Conservation (phyloP, 2,329 filamentous ascomycete genomes). For the Lachnellula arida region DNA sequence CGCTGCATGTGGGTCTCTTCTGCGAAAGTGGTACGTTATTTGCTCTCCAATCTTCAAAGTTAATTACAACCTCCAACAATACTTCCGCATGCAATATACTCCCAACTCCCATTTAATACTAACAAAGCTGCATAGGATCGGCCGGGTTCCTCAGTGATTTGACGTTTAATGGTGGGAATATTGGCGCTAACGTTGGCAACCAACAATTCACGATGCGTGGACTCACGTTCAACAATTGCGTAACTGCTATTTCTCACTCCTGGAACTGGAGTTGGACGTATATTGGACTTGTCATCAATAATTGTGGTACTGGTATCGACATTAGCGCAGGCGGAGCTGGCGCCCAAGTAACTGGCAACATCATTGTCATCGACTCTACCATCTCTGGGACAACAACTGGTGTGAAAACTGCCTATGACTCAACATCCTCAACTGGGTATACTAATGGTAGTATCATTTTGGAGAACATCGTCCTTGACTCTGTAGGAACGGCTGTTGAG, state of each 20-base stretch:
- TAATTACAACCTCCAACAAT: neutral
- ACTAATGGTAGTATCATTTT: slow-evolving; percentile 76
- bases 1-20: slow-evolving; percentile 54
- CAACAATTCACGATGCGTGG: slow-evolving; percentile 61
- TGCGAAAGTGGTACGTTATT: slow-evolving; percentile 44
- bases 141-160: slow-evolving; percentile 57
- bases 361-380: slow-evolving; percentile 52
- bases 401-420: slow-evolving; percentile 45
- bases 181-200: slow-evolving; percentile 56
- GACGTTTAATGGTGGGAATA: slow-evolving; percentile 54
- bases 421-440: slow-evolving; percentile 45
- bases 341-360: slow-evolving; percentile 46
- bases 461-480: slow-evolving; percentile 78
- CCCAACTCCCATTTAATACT: neutral
- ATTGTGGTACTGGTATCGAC: slow-evolving; percentile 48
- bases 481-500: slow-evolving; percentile 60
- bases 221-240: slow-evolving; percentile 38
- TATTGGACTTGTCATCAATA: slow-evolving; percentile 45
- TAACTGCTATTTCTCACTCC: slow-evolving; percentile 49
- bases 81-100: slow-evolving; percentile 14
- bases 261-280: slow-evolving; percentile 60
- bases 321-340: slow-evolving; percentile 40
- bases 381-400: slow-evolving; percentile 47
- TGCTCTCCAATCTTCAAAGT: neutral
- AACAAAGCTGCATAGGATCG: slow-evolving; percentile 33